phyloP scores from a whole-genome alignment of 768 basidiomycete species.

The Tremella fuciformis region DNA sequence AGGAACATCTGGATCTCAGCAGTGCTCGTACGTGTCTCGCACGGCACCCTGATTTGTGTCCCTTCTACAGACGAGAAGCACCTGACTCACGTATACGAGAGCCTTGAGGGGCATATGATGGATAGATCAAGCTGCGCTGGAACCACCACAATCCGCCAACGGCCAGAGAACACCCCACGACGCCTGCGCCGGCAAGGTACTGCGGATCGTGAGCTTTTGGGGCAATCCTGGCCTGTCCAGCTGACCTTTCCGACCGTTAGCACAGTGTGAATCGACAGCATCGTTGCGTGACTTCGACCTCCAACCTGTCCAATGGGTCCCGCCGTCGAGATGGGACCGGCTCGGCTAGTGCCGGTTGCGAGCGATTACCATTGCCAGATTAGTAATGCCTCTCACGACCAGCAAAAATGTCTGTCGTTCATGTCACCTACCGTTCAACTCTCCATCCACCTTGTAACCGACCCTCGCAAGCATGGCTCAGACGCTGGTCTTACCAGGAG shows the following conservation, averaged over 20 bases:
- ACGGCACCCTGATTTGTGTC: neutral
- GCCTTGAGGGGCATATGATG: conserved; percentile 74
- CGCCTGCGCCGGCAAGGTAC: conserved; percentile 34
- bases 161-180: conserved; percentile 17
- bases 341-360: too few relatives aligned
- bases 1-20: conserved; percentile 61
- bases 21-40: neutral
- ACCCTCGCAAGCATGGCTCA: neutral
- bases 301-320: too few relatives aligned
- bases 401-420: too few relatives aligned
- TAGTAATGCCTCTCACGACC: too few relatives aligned
- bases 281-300: too few relatives aligned
- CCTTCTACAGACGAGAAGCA: neutral
- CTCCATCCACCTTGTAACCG: too few relatives aligned
- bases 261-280: too few relatives aligned
- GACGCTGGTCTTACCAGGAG: conserved; percentile 73
- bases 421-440: too few relatives aligned
- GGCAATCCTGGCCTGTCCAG: too few relatives aligned
- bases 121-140: conserved; percentile 87
- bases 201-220: conserved; percentile 12
- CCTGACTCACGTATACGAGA: conserved; percentile 65
- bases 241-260: too few relatives aligned
- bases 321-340: too few relatives aligned
- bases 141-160: conserved; percentile 71
- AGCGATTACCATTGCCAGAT: too few relatives aligned